Evolutionary conservation across 2,329 filamentous ascomycete genomes (phyloP).

Genomic region (Epichloe typhina): DNA sequence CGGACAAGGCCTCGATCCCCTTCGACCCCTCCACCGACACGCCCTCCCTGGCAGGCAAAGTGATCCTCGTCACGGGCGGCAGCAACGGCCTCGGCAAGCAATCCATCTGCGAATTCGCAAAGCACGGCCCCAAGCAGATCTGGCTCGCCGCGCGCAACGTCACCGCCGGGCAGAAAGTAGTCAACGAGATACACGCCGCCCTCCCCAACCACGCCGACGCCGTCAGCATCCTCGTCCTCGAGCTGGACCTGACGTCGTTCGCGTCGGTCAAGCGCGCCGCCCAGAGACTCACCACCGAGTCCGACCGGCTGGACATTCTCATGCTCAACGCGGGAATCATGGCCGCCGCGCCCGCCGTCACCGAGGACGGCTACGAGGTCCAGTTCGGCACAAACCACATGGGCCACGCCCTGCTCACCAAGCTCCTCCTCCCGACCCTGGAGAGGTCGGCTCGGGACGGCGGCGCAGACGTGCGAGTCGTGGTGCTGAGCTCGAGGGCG

Average conservation of each 20-base stretch:
- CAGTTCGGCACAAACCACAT: slow-evolving; percentile 37
- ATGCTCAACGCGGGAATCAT: slow-evolving; percentile 35
- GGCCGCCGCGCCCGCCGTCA: slow-evolving; percentile 21
- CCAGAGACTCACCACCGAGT: slow-evolving; percentile 19
- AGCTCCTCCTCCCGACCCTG: slow-evolving; percentile 21
- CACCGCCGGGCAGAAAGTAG: slow-evolving; percentile 21
- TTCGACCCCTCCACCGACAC: slow-evolving; percentile 23
- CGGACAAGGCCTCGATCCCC: not conserved
- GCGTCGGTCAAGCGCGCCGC: slow-evolving; percentile 29
- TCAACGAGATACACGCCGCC: slow-evolving; percentile 21
- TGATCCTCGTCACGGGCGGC: slow-evolving; percentile 72
- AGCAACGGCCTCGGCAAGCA: slow-evolving; percentile 64
- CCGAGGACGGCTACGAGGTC: slow-evolving; percentile 33
- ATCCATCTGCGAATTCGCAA: slow-evolving; percentile 10
- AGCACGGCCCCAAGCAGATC: slow-evolving; percentile 10
- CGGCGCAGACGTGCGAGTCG: slow-evolving; percentile 16
- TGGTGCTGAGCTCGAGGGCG: slow-evolving; percentile 15
- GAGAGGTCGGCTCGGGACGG: slow-evolving; percentile 14
- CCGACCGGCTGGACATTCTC: slow-evolving; percentile 28
- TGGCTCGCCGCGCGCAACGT: slow-evolving; percentile 22
- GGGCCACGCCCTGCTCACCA: slow-evolving; percentile 31
- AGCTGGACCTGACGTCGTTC: slow-evolving; percentile 32
- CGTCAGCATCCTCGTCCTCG: slow-evolving; percentile 23
- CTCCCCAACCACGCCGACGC: slow-evolving; percentile 6
- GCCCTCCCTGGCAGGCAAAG: slow-evolving; percentile 58